Percentiles rank a stretch among this genome's conserved stretches.
Conservation (phyloP, 2,329 filamentous ascomycete genomes). For the Raffaelea deltoideospora region DNA sequence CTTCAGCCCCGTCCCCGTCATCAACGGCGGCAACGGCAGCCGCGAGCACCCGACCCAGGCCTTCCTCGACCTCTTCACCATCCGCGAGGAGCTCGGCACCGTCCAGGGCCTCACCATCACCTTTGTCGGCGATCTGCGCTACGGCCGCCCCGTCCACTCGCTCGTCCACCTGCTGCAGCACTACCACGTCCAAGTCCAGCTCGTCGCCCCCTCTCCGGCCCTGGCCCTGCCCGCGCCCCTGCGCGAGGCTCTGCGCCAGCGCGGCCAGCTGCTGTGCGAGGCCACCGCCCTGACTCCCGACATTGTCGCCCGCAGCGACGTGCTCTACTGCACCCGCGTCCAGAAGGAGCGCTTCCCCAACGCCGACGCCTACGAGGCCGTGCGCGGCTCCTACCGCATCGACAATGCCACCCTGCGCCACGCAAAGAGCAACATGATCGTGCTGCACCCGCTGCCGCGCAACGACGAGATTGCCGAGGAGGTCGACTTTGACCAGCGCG, state of each 20-base stretch:
- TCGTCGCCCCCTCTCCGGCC: constrained; percentile 70
- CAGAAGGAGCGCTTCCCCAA: constrained; percentile 93
- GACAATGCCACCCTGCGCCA: constrained; percentile 82
- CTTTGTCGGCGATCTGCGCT: constrained; percentile 83
- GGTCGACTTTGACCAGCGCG: constrained; percentile 92
- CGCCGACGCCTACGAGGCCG: constrained; percentile 62
- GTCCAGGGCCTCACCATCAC: constrained; percentile 93
- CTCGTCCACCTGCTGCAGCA: constrained; percentile 85
- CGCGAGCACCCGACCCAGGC: constrained; percentile 96
- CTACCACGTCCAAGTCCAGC: constrained; percentile 88
- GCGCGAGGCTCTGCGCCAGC: constrained; percentile 51
- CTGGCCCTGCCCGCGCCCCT: constrained; percentile 66
- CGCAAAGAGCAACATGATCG: constrained; percentile 84
- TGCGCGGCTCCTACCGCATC: constrained; percentile 80
- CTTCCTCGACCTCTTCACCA: constrained; percentile 95
- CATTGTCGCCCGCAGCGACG: constrained; percentile 73
- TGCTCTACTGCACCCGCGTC: constrained; percentile 91
- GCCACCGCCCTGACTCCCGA: constrained; percentile 70
- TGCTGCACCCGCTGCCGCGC: constrained; percentile 88
- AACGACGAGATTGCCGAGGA: constrained; percentile 91
- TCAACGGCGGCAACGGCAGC: constrained; percentile 94
- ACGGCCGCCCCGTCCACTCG: constrained; percentile 90
- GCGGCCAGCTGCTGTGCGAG: constrained; percentile 65
- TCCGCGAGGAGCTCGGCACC: constrained; percentile 90
- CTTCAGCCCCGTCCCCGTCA: constrained; percentile 78